These are phyloP conservation scores for Auriscalpium microsporum DNA, from an alignment of 768 basidiomycete species.

Conservation along the genomic window DNA sequence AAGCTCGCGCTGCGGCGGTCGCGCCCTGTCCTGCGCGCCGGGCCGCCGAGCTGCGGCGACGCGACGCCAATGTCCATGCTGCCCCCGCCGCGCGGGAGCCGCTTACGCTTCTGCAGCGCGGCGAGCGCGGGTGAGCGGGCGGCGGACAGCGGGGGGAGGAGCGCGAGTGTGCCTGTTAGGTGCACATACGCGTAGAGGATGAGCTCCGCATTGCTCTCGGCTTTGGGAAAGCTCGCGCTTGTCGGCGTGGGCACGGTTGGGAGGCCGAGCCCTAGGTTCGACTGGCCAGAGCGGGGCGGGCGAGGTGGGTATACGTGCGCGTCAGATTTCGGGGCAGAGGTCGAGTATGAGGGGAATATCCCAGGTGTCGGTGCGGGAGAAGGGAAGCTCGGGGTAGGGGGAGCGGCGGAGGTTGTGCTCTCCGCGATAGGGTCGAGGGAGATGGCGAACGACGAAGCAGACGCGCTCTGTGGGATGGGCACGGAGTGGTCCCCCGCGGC, in stretches of 20 bases:
- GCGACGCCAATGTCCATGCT: conserved; percentile 70
- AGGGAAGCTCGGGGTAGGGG: conserved; percentile 22
- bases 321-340: conserved; percentile 11
- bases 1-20: conserved; percentile 41
- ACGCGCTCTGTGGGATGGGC: conserved; percentile 20
- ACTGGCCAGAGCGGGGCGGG: conserved; percentile 13
- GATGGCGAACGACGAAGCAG: conserved; percentile 25
- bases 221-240: neutral
- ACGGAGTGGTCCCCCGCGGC: conserved; percentile 14
- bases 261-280: conserved; percentile 17
- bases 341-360: conserved; percentile 3
- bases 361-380: conserved; percentile 23
- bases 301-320: conserved; percentile 18
- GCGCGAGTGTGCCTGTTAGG: conserved; percentile 55
- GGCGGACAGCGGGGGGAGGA: conserved; percentile 41
- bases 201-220: conserved; percentile 35
- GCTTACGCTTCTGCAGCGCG: conserved; percentile 43
- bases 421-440: conserved; percentile 29
- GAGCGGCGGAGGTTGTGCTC: conserved; percentile 16
- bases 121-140: conserved; percentile 37
- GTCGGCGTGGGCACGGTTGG: conserved; percentile 9
- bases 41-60: conserved; percentile 17
- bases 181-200: conserved; percentile 84
- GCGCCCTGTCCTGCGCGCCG: conserved; percentile 26
- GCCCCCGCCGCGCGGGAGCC: conserved; percentile 56